These are phyloP conservation scores for Taxillus chinensis DNA, from an alignment of 164 flowering plant genomes.

Conservation along the genomic window DNA sequence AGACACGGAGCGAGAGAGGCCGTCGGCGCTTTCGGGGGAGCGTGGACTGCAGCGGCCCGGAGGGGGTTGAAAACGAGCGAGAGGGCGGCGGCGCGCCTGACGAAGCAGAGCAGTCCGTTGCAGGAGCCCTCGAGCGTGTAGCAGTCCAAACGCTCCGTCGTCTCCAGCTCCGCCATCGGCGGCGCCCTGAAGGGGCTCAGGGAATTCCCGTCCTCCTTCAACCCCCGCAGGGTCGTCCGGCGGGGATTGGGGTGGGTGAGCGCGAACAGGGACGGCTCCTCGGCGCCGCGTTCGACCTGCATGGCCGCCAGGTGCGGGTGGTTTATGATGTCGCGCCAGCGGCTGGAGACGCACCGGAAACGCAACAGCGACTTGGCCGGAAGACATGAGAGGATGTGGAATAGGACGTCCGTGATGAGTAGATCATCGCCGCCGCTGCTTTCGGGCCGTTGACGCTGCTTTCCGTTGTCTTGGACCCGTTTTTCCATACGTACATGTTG, in stretches of 20 bases:
- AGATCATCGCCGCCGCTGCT: too few species aligned
- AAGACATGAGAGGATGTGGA: not conserved
- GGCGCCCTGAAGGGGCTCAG: not conserved
- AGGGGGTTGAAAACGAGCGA: not conserved
- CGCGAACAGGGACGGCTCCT: not conserved
- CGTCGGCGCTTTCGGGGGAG: not conserved
- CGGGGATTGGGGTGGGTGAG: not conserved
- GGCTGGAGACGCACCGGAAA: constrained; percentile 1
- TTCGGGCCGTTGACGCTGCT: too few species aligned
- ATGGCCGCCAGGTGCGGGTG: not conserved
- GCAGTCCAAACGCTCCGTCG: not conserved
- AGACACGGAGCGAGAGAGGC: not conserved
- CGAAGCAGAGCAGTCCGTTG: not conserved
- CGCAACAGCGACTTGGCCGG: not conserved
- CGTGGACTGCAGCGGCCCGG: not conserved
- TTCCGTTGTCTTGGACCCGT: too few species aligned
- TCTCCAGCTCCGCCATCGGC: not conserved
- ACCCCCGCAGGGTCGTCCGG: not conserved
- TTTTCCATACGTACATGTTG: too few species aligned
- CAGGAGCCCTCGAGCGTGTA: not conserved
- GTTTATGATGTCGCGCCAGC: not conserved
- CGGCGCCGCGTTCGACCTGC: not conserved
- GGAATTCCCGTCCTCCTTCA: not conserved
- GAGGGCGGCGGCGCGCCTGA: not conserved
- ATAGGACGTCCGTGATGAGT: not conserved